Conservation (phyloP, 176 grass and related monocot species). For the Carex pumila region DNA sequence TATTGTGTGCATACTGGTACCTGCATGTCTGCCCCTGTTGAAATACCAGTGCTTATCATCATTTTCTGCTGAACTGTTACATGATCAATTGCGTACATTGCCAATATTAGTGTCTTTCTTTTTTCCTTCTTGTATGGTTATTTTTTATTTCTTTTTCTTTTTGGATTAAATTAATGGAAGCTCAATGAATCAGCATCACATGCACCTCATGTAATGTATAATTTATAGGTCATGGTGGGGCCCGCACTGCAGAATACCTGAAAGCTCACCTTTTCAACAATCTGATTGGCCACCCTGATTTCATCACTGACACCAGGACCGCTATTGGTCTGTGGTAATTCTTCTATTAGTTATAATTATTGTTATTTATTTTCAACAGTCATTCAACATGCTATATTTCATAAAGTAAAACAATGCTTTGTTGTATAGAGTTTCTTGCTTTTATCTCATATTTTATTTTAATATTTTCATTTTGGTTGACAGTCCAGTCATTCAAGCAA, state of each 20-base stretch:
- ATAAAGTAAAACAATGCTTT: neutral
- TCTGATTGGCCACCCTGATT: conserved; percentile 31
- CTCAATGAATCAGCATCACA: neutral
- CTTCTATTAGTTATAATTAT: neutral
- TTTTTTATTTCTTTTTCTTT: neutral
- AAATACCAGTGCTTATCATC: neutral
- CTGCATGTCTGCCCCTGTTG: neutral
- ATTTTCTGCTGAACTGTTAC: neutral
- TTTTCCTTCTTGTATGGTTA: neutral
- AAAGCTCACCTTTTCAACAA: conserved; percentile 35
- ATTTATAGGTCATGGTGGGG: conserved; percentile 38
- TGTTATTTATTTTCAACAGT: neutral
- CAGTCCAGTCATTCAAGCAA: conserved; percentile 35
- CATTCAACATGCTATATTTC: neutral
- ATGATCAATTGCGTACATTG: neutral
- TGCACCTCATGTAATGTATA: neutral
- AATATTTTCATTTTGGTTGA: conserved; percentile 15
- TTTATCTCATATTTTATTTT: conserved; percentile 2
- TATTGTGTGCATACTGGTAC: neutral
- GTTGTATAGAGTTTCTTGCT: neutral
- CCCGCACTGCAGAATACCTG: conserved; percentile 30
- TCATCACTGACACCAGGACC: conserved; percentile 28
- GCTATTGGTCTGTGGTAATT: conserved; percentile 48
- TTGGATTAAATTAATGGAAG: neutral
- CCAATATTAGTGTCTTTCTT: neutral